Evolutionary conservation across 306 rosid species (phyloP), one percentile per base, ranked within the genome.

Genomic region (Leucaena leucocephala): DNA sequence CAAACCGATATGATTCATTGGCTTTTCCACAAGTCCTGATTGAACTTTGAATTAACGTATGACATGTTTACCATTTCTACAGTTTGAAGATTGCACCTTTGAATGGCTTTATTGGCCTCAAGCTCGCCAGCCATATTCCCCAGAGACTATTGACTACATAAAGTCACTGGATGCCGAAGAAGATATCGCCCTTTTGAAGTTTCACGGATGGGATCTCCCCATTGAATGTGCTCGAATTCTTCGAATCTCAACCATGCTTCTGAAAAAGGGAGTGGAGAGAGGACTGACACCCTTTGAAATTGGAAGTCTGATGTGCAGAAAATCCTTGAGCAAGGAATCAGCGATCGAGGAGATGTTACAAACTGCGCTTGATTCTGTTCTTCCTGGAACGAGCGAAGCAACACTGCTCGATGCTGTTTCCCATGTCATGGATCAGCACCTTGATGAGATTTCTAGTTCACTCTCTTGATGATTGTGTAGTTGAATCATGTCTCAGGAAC

Each of bases 31-130:
- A 0, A 27, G 27, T 27, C 27, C 27, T 27, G 27, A 27, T 27
- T 55, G 52, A 54, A 40, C 38, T 44, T 48, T 27, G 57, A 34
- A 63, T 64, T 73, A 71, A 57, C 15, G 63, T 33, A 21, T 74
- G 69, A 74, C 52, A 0, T 74, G 27, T 87, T 57, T 75, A 36
- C 36, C 19, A 7, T 77, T 48, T 68, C 73, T 83, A 84, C 90
- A 94, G 97, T 92, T 94, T 77, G 97, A 94, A 85, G 98, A 94
- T 80, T 90, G 96, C 72, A 92, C 98, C 81, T 94, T 94, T 64
- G 98, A 94, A 77, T 94, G 98, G 98, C 94, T 94, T 52, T 92
- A 92, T 72, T 94, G 98, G 98, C 95, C 98, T n/a, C 98, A 94
- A 87, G 92, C 98, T 72, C 92, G 86, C 78, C 78, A 87, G 78